Conservation (phyloP, 768 basidiomycete genomes). For the Kwoniella sp. region DNA sequence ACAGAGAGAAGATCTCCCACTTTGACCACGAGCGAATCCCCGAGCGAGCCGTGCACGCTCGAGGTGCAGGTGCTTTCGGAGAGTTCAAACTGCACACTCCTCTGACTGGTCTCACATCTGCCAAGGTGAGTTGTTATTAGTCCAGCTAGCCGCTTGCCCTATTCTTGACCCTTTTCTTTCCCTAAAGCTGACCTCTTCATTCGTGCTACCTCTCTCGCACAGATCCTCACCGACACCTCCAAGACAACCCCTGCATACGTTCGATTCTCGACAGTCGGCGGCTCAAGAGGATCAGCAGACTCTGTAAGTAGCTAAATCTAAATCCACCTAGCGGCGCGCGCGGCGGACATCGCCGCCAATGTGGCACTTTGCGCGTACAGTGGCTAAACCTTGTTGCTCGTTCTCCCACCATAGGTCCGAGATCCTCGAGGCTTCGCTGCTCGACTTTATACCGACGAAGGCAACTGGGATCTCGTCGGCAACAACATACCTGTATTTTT, state of each 20-base stretch:
- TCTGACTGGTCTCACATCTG: conserved; percentile 71
- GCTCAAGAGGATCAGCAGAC: conserved; percentile 79
- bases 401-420: conserved; percentile 63
- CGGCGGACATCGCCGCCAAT: not conserved
- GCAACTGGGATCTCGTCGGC: conserved; percentile 68
- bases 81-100: conserved; percentile 75
- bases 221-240: conserved; percentile 67
- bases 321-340: not conserved
- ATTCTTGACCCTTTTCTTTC: too few species aligned
- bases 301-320: conserved; percentile 40
- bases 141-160: too few species aligned
- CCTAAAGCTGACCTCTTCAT: too few species aligned
- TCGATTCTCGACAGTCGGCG: conserved; percentile 81
- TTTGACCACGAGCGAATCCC: conserved; percentile 91
- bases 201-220: not conserved
- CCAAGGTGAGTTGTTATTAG: conserved; percentile 55
- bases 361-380: not conserved
- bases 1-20: conserved; percentile 71
- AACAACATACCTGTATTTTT: conserved; percentile 56
- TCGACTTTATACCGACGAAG: conserved; percentile 81
- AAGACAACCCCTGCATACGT: conserved; percentile 76
- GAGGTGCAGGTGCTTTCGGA: conserved; percentile 67
- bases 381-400: not conserved
- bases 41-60: conserved; percentile 65
- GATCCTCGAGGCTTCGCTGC: conserved; percentile 86